phyloP scores from a whole-genome alignment of 176 grass and related monocot genomes.

The Pharus latifolius region DNA sequence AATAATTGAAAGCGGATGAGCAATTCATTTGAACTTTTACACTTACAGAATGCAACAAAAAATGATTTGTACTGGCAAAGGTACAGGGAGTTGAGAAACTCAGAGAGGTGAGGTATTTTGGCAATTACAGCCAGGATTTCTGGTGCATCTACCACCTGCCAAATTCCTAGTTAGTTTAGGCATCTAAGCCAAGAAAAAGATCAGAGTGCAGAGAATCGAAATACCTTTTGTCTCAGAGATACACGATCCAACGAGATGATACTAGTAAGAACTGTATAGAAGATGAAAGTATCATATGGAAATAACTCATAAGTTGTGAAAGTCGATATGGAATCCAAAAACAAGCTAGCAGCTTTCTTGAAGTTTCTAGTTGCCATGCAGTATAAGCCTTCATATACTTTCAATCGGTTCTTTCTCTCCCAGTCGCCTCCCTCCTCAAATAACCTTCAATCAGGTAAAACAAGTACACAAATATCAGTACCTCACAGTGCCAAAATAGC shows the following conservation, averaged over 20 bases:
- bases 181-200: not conserved
- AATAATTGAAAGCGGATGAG: not conserved
- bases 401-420: constrained; percentile 96
- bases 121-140: constrained; percentile 88
- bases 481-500: not conserved
- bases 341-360: constrained; percentile 80
- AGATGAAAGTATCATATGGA: constrained; percentile 85
- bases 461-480: not conserved
- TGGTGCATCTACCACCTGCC: constrained; percentile 90
- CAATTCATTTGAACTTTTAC: not conserved
- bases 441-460: constrained; percentile 39
- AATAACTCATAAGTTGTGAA: constrained; percentile 91
- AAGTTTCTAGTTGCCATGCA: constrained; percentile 96
- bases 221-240: constrained; percentile 89
- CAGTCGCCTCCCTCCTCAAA: constrained; percentile 95
- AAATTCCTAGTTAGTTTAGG: constrained; percentile 7
- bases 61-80: constrained; percentile 90
- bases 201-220: not conserved
- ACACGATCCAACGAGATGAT: constrained; percentile 83
- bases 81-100: constrained; percentile 88
- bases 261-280: constrained; percentile 89
- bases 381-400: constrained; percentile 89
- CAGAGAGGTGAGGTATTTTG: constrained; percentile 85
- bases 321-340: constrained; percentile 96
- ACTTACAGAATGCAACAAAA: constrained; percentile 95